A percentile compares a stretch with the other conserved stretches of the same genome.
Evolutionary conservation across 305 asterid genomes (phyloP).

Genomic region (Fraxinus angustifolia): DNA sequence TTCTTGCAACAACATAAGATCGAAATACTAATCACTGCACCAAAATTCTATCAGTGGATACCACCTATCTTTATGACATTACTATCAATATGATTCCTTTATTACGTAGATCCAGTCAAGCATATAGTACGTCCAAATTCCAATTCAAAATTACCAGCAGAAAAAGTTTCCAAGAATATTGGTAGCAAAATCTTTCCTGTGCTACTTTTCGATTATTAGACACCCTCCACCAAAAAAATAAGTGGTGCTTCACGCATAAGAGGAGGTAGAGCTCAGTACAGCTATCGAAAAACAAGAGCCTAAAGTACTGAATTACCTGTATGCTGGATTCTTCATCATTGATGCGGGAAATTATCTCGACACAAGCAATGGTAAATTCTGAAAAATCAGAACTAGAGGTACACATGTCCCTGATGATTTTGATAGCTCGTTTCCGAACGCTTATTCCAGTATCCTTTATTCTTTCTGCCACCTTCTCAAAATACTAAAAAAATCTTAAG

Average conservation of each 20-base stretch:
- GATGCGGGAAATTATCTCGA: slow-evolving; percentile 85
- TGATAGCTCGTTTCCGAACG: slow-evolving; percentile 97
- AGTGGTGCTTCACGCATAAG: background rate
- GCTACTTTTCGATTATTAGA: slow-evolving; percentile 15
- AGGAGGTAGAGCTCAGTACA: slow-evolving; percentile 11
- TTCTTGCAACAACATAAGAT: slow-evolving; percentile 14
- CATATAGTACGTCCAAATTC: background rate
- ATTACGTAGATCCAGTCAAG: slow-evolving; percentile 17
- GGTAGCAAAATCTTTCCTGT: slow-evolving; percentile 11
- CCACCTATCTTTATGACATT: slow-evolving; percentile 19
- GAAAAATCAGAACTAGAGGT: slow-evolving; percentile 68
- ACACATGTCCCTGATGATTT: slow-evolving; percentile 92
- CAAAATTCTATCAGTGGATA: slow-evolving; percentile 20
- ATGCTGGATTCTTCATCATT: slow-evolving; percentile 96
- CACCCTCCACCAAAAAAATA: background rate
- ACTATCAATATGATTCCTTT: slow-evolving; percentile 8
- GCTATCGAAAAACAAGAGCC: background rate
- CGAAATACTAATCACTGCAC: slow-evolving; percentile 8
- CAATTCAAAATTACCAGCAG: background rate
- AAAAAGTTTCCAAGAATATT: background rate
- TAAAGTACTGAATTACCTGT: slow-evolving; percentile 55
- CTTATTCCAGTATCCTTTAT: slow-evolving; percentile 98
- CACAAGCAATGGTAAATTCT: slow-evolving; percentile 71
- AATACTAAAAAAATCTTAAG: slow-evolving; percentile 54
- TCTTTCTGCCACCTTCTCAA: slow-evolving; percentile 98